A percentile compares a stretch with the other conserved stretches of the same genome.
Conservation (phyloP, 2,329 filamentous ascomycete species). For the Penicillium sp. region DNA sequence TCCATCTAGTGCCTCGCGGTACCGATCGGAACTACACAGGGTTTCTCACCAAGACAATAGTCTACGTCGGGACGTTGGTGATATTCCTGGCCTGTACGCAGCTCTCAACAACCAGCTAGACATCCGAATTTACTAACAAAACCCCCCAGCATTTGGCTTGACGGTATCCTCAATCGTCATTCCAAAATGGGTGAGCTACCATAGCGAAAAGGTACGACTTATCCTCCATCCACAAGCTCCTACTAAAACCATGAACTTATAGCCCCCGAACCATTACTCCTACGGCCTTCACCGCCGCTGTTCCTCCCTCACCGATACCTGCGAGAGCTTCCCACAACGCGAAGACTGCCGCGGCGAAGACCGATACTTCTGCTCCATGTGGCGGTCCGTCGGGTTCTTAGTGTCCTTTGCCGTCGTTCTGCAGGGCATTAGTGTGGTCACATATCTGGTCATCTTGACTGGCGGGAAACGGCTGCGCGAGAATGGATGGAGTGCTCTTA, state of each 20-base stretch:
- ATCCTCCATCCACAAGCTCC: background rate
- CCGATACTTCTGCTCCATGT: slow-evolving; percentile 84
- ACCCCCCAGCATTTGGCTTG: slow-evolving; percentile 40
- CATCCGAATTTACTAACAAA: background rate
- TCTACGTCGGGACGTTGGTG: slow-evolving; percentile 45
- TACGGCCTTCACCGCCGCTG: slow-evolving; percentile 81
- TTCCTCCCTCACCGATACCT: slow-evolving; percentile 60
- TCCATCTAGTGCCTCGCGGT: slow-evolving; percentile 43
- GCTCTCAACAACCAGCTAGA: background rate
- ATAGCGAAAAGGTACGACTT: slow-evolving; percentile 41
- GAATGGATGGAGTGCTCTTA: slow-evolving; percentile 76
- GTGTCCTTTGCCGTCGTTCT: slow-evolving; percentile 81
- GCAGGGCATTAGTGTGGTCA: slow-evolving; percentile 75
- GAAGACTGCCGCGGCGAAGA: slow-evolving; percentile 65
- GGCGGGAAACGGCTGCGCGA: slow-evolving; percentile 79
- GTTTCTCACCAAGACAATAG: slow-evolving; percentile 49
- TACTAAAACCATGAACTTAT: background rate
- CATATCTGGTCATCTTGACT: slow-evolving; percentile 71
- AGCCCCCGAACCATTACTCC: slow-evolving; percentile 58
- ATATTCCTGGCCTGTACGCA: slow-evolving; percentile 45
- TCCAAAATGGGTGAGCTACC: slow-evolving; percentile 49
- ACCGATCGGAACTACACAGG: slow-evolving; percentile 47
- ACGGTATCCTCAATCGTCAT: slow-evolving; percentile 48
- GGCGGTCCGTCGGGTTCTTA: slow-evolving; percentile 82
- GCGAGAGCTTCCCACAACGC: slow-evolving; percentile 61